These are phyloP conservation scores for Metarhizium album DNA, from an alignment of 2,329 filamentous ascomycete species.

Conservation along the genomic window DNA sequence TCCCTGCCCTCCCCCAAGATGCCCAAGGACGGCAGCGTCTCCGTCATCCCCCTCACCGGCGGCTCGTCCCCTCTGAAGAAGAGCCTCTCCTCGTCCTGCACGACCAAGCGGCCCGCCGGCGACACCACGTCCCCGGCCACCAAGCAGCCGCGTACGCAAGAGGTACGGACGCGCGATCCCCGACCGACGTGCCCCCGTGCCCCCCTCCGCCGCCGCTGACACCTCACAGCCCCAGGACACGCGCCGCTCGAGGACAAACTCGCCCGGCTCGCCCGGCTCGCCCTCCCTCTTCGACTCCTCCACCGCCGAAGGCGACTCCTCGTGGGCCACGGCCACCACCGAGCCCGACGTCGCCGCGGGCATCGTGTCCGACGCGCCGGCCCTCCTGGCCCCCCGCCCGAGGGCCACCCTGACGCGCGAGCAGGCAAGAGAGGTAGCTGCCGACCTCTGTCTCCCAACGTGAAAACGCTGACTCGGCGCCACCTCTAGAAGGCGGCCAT, in stretches of 20 bases:
- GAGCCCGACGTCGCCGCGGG: constrained; percentile 33
- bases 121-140: constrained; percentile 11
- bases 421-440: constrained; percentile 42
- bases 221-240: constrained; percentile 1
- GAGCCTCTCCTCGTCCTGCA: background rate
- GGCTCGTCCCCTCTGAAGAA: constrained; percentile 9
- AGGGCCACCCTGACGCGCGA: constrained; percentile 33
- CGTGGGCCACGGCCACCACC: constrained; percentile 38
- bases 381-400: constrained; percentile 2
- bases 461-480: no score
- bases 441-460: no score
- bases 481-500: constrained; percentile 55
- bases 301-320: constrained; percentile 34
- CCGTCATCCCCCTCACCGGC: constrained; percentile 1
- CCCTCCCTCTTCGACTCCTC: constrained; percentile 42
- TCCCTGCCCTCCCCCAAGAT: constrained; percentile 14
- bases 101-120: constrained; percentile 18
- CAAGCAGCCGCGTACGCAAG: constrained; percentile 25
- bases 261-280: constrained; percentile 33
- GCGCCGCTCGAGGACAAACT: constrained; percentile 18
- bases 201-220: no score
- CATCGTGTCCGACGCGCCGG: constrained; percentile 1
- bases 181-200: no score
- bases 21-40: constrained; percentile 5
- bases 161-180: constrained; percentile 14